phyloP scores from a whole-genome alignment of 202 grass and related monocot species.

The Panicum hallii region DNA sequence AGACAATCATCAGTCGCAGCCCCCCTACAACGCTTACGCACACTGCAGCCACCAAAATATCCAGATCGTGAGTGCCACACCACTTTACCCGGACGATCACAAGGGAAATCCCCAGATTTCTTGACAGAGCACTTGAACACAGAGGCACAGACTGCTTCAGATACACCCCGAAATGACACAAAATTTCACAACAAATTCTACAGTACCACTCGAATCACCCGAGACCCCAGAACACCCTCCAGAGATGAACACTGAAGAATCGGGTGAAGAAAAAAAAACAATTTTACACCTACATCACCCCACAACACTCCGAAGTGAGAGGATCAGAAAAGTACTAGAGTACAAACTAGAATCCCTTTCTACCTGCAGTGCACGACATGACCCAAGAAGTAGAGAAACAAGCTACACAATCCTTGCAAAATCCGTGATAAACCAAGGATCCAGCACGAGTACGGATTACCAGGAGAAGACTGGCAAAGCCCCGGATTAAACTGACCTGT shows the following conservation, averaged over 20 bases:
- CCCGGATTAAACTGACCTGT: constrained; percentile 44
- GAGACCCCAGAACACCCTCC: not conserved
- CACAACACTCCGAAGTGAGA: not conserved
- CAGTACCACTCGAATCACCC: not conserved
- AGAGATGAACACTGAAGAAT: not conserved
- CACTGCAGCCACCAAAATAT: constrained; percentile 23
- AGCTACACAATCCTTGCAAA: not conserved
- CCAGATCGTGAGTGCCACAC: not conserved
- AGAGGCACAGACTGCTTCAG: not conserved
- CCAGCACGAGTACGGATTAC: constrained; percentile 17
- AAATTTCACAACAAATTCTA: constrained; percentile 1
- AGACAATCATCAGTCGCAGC: constrained; percentile 21
- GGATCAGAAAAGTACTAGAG: not conserved
- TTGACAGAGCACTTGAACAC: not conserved
- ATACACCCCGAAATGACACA: not conserved
- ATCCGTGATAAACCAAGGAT: not conserved
- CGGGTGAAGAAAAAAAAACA: not conserved
- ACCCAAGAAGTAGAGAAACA: not conserved
- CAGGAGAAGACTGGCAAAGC: constrained; percentile 17
- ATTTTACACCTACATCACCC: constrained; percentile 1
- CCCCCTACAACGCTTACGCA: not conserved
- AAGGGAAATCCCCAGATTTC: constrained; percentile 9
- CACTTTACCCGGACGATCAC: not conserved
- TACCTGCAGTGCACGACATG: constrained; percentile 12
- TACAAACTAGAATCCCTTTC: constrained; percentile 4